Percentiles rank a stretch among this genome's conserved stretches.
These are phyloP conservation scores for Irpex sp. DNA, from an alignment of 1,284 basidiomycete genomes.

Conservation along the genomic window DNA sequence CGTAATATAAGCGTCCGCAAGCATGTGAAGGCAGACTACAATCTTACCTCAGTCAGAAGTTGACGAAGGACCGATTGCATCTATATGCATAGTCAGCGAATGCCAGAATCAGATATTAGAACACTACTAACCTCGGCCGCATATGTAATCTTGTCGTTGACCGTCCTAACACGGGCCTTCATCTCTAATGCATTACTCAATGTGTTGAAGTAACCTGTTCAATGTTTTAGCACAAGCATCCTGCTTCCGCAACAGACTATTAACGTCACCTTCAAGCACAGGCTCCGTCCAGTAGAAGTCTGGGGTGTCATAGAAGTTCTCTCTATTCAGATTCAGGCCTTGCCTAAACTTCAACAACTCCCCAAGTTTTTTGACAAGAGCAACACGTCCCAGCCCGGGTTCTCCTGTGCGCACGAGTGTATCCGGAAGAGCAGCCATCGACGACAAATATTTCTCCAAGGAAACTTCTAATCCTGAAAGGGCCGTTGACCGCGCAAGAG, in stretches of 20 bases:
- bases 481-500: conserved; percentile 82
- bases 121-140: conserved; percentile 68
- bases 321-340: conserved; percentile 81
- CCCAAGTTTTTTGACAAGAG: conserved; percentile 85
- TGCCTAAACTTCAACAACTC: conserved; percentile 86
- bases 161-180: conserved; percentile 68
- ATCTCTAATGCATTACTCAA: conserved; percentile 82
- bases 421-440: conserved; percentile 75
- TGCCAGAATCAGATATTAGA: neutral
- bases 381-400: conserved; percentile 74
- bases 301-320: conserved; percentile 86
- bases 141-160: conserved; percentile 93
- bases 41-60: conserved; percentile 67
- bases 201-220: conserved; percentile 76
- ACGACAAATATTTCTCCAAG: conserved; percentile 77
- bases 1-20: too few relatives aligned
- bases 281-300: conserved; percentile 93
- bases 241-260: neutral
- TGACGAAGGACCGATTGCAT: conserved; percentile 72
- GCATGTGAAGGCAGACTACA: too few relatives aligned
- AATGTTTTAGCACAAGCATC: neutral
- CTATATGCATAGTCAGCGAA: conserved; percentile 27
- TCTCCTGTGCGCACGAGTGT: conserved; percentile 75
- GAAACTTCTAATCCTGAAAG: conserved; percentile 81
- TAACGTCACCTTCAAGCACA: conserved; percentile 65